phyloP scores from a whole-genome alignment of 257 asterid species.

The Cinchona pubescens region DNA sequence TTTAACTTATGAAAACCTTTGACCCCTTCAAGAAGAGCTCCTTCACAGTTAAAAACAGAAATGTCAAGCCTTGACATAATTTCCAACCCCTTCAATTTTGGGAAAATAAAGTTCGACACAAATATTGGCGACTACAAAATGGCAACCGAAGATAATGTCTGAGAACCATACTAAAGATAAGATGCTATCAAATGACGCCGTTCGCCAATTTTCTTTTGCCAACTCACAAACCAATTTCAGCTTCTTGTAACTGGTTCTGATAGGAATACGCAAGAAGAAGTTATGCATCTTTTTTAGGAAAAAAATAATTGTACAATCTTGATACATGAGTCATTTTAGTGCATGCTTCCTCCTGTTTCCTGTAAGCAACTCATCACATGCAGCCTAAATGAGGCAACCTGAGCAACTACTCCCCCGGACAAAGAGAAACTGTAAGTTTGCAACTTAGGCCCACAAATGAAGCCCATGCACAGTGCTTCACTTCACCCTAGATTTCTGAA shows the following conservation, averaged over 20 bases:
- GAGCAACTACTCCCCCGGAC: not conserved
- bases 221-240: not conserved
- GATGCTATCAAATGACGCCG: not conserved
- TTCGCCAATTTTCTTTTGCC: not conserved
- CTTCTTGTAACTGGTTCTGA: not conserved
- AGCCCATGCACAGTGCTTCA: not conserved
- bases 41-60: not conserved
- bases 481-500: not conserved
- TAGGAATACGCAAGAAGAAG: not conserved
- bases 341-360: not conserved
- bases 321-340: not conserved
- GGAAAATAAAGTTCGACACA: not conserved
- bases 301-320: not conserved
- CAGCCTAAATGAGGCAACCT: not conserved
- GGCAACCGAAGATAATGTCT: not conserved
- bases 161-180: not conserved
- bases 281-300: not conserved
- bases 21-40: not conserved
- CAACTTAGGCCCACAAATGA: not conserved
- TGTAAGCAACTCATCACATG: not conserved
- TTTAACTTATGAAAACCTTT: not conserved
- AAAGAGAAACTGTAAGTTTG: not conserved
- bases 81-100: not conserved
- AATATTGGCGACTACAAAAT: not conserved
- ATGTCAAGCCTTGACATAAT: not conserved